Conservation (phyloP, 2,329 filamentous ascomycete genomes). For the Diplodia corticola region DNA sequence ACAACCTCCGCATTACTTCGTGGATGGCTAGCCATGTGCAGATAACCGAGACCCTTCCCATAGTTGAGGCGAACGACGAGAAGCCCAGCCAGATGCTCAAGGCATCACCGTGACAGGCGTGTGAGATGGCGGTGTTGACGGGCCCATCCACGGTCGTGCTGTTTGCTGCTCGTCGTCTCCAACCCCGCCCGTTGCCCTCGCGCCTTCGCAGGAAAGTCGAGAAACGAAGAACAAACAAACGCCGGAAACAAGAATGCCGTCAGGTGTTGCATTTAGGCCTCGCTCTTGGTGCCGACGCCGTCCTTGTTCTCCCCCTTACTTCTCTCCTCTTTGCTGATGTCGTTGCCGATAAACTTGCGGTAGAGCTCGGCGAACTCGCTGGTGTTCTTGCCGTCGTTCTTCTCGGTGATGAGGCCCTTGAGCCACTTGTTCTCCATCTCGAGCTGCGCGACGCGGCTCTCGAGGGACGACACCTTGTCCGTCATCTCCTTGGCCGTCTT, state of each 20-base stretch:
- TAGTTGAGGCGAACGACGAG: conserved; percentile 5
- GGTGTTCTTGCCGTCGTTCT: conserved; percentile 42
- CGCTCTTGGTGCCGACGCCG: conserved; percentile 38
- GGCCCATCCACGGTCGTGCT: conserved; percentile 3
- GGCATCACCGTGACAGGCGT: neutral
- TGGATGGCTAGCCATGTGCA: conserved; percentile 13
- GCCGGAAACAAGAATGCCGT: neutral
- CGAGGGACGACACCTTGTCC: conserved; percentile 48
- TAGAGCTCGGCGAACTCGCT: conserved; percentile 37
- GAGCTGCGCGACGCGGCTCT: conserved; percentile 50
- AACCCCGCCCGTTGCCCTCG: neutral
- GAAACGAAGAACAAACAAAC: neutral
- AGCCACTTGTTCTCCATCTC: conserved; percentile 57
- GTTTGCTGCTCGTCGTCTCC: neutral
- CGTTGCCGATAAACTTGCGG: conserved; percentile 32
- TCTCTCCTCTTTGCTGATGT: conserved; percentile 36
- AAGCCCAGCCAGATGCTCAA: neutral
- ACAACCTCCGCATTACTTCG: conserved; percentile 14
- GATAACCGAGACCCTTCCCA: neutral
- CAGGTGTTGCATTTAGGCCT: conserved; percentile 28
- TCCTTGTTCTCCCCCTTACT: conserved; percentile 40
- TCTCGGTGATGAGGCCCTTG: conserved; percentile 54
- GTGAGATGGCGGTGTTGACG: neutral
- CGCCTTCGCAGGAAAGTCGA: neutral
- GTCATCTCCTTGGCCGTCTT: conserved; percentile 54